Conservation (phyloP, 2,329 filamentous ascomycete species). For the Mariannaea sp. region DNA sequence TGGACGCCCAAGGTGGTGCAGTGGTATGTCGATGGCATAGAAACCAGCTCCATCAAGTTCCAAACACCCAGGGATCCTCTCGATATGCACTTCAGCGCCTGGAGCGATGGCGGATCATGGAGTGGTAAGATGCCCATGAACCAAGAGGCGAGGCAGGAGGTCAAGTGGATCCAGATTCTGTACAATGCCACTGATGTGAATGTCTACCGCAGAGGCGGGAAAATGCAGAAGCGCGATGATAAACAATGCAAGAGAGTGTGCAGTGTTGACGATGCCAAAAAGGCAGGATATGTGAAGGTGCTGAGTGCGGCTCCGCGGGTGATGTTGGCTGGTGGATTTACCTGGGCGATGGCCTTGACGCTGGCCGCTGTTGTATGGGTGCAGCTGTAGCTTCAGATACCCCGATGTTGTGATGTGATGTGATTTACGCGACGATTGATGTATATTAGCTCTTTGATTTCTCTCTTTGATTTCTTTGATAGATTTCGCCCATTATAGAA, state of each 20-base stretch:
- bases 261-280: constrained; percentile 37
- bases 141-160: constrained; percentile 57
- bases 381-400: not conserved
- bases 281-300: constrained; percentile 42
- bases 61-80: constrained; percentile 58
- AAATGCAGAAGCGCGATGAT: constrained; percentile 1
- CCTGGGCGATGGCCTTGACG: not conserved
- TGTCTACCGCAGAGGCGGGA: not conserved
- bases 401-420: too few species aligned
- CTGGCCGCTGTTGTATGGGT: not conserved
- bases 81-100: constrained; percentile 60
- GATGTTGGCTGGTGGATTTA: not conserved
- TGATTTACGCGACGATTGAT: too few species aligned
- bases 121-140: constrained; percentile 58
- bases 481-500: too few species aligned
- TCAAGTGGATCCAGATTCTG: constrained; percentile 65
- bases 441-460: too few species aligned
- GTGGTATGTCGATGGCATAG: constrained; percentile 57
- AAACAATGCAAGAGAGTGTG: constrained; percentile 24
- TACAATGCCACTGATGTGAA: constrained; percentile 47
- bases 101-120: constrained; percentile 64
- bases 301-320: constrained; percentile 27
- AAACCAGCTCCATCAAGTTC: constrained; percentile 56
- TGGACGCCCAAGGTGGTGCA: constrained; percentile 58
- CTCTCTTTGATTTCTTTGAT: too few species aligned